phyloP scores from a whole-genome alignment of 169 alveolate species.

The Theileria luwenshuni region DNA sequence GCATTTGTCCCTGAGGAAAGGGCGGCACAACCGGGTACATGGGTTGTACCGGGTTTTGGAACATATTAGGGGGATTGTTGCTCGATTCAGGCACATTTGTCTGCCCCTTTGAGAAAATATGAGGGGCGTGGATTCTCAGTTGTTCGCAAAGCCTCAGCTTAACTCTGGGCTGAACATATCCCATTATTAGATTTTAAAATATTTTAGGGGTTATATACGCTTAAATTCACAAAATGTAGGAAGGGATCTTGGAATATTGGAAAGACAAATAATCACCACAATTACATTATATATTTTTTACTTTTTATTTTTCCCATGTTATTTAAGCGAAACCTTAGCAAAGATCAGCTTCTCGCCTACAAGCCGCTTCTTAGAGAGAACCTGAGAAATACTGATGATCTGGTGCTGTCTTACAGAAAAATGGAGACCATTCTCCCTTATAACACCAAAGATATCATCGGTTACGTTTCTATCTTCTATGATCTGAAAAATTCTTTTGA shows the following conservation, averaged over 20 bases:
- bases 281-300: not conserved
- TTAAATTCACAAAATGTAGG: not conserved
- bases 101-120: slow-evolving; percentile 56
- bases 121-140: slow-evolving; percentile 72
- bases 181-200: not conserved
- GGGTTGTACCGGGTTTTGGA: not conserved
- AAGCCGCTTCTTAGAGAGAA: not conserved
- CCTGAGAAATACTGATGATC: slow-evolving; percentile 5
- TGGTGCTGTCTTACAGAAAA: too few species aligned
- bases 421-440: too few species aligned
- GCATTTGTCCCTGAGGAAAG: slow-evolving; percentile 1
- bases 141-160: slow-evolving; percentile 72
- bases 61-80: not conserved
- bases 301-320: not conserved
- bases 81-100: not conserved
- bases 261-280: not conserved
- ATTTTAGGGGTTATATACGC: too few species aligned
- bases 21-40: not conserved
- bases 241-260: too few species aligned
- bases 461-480: slow-evolving; percentile 53
- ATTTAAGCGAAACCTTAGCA: slow-evolving; percentile 24
- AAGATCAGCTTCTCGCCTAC: slow-evolving; percentile 43
- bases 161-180: slow-evolving; percentile 28
- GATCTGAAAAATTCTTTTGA: slow-evolving; percentile 7
- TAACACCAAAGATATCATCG: not conserved